Evolutionary conservation across 768 basidiomycete species (phyloP), one percentile per base, ranked within the genome.

Genomic region (Kwoniella dejecticola): DNA sequence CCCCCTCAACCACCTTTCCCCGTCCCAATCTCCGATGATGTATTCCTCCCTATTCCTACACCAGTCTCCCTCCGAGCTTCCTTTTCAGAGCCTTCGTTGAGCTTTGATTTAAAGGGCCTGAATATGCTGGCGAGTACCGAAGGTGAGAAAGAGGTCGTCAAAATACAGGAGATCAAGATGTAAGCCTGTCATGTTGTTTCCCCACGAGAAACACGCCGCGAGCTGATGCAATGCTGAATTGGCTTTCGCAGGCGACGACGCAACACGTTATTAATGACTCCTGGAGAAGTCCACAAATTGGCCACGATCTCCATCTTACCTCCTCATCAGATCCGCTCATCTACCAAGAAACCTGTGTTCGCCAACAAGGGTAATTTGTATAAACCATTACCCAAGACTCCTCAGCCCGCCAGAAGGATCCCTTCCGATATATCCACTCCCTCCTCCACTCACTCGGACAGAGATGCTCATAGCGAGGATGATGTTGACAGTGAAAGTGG

Each of bases 1-100:
- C 59, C 59, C 8, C 59, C 59, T 17, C 59, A 52, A 29, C 57
- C 57, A n/a, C 57, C 57, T 12, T 59, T 59, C 50, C 59, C 59
- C 4, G 21, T 60, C 30, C 59, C 38, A 11, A 31, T 60, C 3
- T 52, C 48, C 3, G 59, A 60, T 49, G 45, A 60, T n/a, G 59
- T 60, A 11, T 60, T 60, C 44, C 19, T 60, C 3, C 49, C 59
- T 10, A 19, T 47, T 24, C 50, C 59, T 17, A 15, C 19, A 12
- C 58, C 48, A 6, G 26, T 49, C 1, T 52, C 49, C 2, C 49
- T 60, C 19, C 38, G 59, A 30, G 21, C 42, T 2, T 60, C 59
- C 2, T 21, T 17, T 15, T 60, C 59, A 4, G 59, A 60, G 13
- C 59, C 59, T 30, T 24, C 50, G 17, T 29, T 60, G 6, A 47